Evolutionary conservation across 2,329 filamentous ascomycete genomes (phyloP), one percentile per base, ranked within the genome.

Genomic region (Coniosporium tulheliwenetii): DNA sequence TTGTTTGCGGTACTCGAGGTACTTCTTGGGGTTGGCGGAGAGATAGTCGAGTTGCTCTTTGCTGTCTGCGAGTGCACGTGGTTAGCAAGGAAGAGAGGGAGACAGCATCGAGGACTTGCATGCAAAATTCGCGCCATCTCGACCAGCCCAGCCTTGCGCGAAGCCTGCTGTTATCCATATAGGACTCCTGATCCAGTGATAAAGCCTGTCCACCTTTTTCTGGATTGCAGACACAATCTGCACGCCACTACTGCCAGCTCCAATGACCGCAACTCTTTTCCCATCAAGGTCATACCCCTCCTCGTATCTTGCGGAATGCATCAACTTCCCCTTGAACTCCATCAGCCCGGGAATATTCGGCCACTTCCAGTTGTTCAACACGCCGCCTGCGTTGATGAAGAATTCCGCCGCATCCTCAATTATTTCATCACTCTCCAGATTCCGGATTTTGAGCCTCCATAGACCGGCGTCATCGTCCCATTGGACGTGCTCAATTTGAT

Each of bases 131-230:
- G 59, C 54, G 2, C 67, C 65, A 30, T 65, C 58, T 43, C 59
- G 61, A 8, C 59, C 63, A 5, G 69, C 65, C 56, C 63, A 67
- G 5, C 57, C 59, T 38, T 66, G 64, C 0, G 59, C 66, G 43
- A 69, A 69, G 13, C 63, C 65, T 1, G 64, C 60, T 0, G 65
- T 68, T 19, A 70, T 64, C 65, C 65, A 69, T 26, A 64, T 62
- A 0, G 65, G 62, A 7, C 55, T 61, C 8, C 65, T 51, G 5
- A 67, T 54, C 51, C 59, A 64, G 44, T 63, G 60, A 44, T 62
- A 63, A 8, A 65, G 46, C 32, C 55, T 54, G 7, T 54, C 44
- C 32, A 61, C 61, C 14, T 57, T 57, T 5, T 52, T 50, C 37
- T 62, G 59, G 29, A 65, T 58, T 2, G 60, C 55, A 8, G 62